Conservation (phyloP, 2,329 filamentous ascomycete genomes). For the Phialophora chinensis region DNA sequence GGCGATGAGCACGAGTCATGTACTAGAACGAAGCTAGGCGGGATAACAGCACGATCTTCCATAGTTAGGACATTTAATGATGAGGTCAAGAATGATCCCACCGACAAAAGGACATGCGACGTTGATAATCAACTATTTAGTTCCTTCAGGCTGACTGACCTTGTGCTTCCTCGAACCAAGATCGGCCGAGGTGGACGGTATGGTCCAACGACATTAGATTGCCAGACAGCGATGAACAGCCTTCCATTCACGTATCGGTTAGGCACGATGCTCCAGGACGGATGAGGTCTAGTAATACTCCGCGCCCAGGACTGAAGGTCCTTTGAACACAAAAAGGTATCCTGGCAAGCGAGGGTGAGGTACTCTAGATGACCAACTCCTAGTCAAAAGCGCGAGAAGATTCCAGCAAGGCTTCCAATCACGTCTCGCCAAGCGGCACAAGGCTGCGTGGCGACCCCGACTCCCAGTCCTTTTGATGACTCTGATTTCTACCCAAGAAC, state of each 20-base stretch:
- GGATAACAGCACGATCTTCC: not conserved
- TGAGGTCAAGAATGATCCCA: not conserved
- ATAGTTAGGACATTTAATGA: not conserved
- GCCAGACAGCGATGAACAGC: too few relatives aligned
- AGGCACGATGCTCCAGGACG: too few relatives aligned
- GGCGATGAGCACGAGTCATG: not conserved
- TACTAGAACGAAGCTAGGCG: not conserved
- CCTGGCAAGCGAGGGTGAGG: too few relatives aligned
- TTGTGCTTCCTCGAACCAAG: too few relatives aligned
- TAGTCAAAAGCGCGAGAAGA: not conserved
- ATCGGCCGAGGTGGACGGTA: too few relatives aligned
- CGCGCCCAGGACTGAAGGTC: too few relatives aligned
- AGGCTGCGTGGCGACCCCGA: slow-evolving; percentile 12
- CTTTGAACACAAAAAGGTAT: too few relatives aligned
- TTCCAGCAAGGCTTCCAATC: not conserved
- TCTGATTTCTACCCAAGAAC: not conserved
- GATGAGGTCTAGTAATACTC: too few relatives aligned
- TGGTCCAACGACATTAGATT: too few relatives aligned
- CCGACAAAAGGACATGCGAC: not conserved
- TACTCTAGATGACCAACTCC: not conserved
- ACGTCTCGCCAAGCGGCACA: slow-evolving; percentile 12
- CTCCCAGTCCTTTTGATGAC: not conserved
- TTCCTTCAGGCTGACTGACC: not conserved
- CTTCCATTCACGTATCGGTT: too few relatives aligned
- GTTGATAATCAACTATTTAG: not conserved